Percentiles rank a stretch among this genome's conserved stretches.
Conservation (phyloP, 1,284 basidiomycete genomes). For the Albatrellus sp. region DNA sequence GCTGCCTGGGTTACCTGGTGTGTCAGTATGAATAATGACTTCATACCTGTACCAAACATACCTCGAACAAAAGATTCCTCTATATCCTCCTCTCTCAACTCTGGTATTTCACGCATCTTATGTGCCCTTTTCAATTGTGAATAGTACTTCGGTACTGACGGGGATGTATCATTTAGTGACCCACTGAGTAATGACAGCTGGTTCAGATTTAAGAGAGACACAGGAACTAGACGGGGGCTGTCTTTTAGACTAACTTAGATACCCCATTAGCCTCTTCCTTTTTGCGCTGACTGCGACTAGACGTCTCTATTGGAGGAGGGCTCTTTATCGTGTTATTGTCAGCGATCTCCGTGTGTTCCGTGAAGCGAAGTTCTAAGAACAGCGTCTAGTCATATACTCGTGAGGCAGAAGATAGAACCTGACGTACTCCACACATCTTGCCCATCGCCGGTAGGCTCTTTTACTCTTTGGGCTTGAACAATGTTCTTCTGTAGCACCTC, state of each 20-base stretch:
- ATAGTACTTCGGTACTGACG: constrained; percentile 30
- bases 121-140: constrained; percentile 60
- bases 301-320: constrained; percentile 23
- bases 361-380: constrained; percentile 45
- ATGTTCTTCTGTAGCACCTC: constrained; percentile 58
- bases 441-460: constrained; percentile 17
- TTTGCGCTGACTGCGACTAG: constrained; percentile 33
- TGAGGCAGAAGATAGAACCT: constrained; percentile 3
- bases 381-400: constrained; percentile 1
- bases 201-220: constrained; percentile 10
- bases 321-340: constrained; percentile 60
- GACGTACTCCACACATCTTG: constrained; percentile 46
- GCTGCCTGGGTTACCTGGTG: constrained; percentile 39
- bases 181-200: constrained; percentile 18
- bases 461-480: constrained; percentile 48
- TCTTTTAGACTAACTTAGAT: not conserved
- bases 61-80: constrained; percentile 72
- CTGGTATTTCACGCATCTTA: constrained; percentile 46
- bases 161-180: constrained; percentile 3
- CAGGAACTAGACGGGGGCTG: constrained; percentile 18
- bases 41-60: constrained; percentile 18
- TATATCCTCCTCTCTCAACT: constrained; percentile 58
- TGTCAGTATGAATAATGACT: not conserved
- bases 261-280: constrained; percentile 17
- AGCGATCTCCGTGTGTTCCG: constrained; percentile 61